A percentile compares a stretch with the other conserved stretches of the same genome.
phyloP scores from a whole-genome alignment of 495 filamentous ascomycete genomes.

The Penicillium arizonense region DNA sequence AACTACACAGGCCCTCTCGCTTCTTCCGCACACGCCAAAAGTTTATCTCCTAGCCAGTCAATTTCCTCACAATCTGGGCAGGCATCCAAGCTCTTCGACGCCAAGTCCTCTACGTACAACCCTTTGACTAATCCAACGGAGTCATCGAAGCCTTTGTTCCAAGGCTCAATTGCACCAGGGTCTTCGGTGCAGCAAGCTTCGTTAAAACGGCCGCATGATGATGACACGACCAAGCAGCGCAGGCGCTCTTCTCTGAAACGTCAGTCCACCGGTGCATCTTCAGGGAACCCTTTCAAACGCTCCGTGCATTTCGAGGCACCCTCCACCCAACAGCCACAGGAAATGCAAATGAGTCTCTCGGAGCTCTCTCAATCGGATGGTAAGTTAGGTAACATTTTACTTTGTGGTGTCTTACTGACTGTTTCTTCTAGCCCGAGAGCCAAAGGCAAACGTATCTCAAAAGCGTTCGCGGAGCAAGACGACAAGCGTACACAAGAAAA shows the following conservation, averaged over 20 bases:
- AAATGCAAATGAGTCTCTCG: too few relatives aligned
- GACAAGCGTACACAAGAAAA: conserved; percentile 10
- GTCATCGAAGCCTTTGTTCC: conserved; percentile 2
- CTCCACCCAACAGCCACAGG: too few relatives aligned
- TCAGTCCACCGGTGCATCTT: background rate
- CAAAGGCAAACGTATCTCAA: background rate
- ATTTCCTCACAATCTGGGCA: too few relatives aligned
- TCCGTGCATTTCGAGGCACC: conserved; percentile 2
- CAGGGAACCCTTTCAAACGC: background rate
- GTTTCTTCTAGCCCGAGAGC: too few relatives aligned
- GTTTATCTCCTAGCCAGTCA: too few relatives aligned
- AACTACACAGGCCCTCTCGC: background rate
- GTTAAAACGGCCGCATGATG: background rate
- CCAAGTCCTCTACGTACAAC: conserved; percentile 3
- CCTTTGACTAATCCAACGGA: background rate
- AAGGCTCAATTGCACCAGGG: background rate
- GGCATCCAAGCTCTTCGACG: conserved; percentile 5
- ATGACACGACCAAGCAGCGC: background rate
- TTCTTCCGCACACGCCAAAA: too few relatives aligned
- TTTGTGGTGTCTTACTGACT: too few relatives aligned
- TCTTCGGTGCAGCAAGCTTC: background rate
- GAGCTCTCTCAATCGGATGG: too few relatives aligned
- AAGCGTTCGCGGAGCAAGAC: background rate
- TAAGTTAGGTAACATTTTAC: too few relatives aligned
- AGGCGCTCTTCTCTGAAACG: conserved; percentile 7